A percentile compares a stretch with the other conserved stretches of the same genome.
These are phyloP conservation scores for Vitis riparia DNA, from an alignment of 164 flowering plant species.

Conservation along the genomic window DNA sequence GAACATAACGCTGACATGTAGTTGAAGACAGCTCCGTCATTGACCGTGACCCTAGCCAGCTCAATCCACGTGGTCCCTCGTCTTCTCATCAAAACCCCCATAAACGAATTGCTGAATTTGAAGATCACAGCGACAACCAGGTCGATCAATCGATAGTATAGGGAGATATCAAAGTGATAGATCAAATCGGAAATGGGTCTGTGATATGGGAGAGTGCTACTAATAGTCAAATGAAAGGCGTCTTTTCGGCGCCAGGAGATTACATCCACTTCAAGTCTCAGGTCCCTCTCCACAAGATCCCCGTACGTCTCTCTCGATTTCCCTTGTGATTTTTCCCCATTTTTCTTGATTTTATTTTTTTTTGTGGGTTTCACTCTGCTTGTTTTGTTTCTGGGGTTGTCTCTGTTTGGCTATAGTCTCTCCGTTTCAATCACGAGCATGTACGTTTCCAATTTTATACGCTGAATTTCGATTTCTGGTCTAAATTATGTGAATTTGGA, in stretches of 20 bases:
- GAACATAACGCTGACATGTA: constrained; percentile 8
- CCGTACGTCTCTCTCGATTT: constrained; percentile 49
- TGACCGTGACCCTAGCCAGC: constrained; percentile 8
- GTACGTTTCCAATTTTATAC: no score
- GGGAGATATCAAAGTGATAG: neutral
- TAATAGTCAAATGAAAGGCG: constrained; percentile 42
- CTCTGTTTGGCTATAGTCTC: neutral
- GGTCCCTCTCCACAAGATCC: constrained; percentile 98
- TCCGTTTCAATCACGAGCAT: no score
- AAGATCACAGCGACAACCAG: neutral
- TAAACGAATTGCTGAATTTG: neutral
- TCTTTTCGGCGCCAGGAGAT: constrained; percentile 92
- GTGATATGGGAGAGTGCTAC: constrained; percentile 3
- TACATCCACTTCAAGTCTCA: constrained; percentile 95
- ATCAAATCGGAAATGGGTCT: neutral
- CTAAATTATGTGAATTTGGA: no score
- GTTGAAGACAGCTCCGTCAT: constrained; percentile 11
- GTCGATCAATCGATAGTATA: neutral
- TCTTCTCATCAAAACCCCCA: constrained; percentile 7
- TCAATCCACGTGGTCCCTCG: constrained; percentile 11
- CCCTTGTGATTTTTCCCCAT: neutral
- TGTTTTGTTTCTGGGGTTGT: constrained; percentile 5
- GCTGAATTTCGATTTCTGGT: no score
- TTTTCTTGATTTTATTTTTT: neutral
- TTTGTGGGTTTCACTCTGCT: neutral